Evolutionary conservation across 495 filamentous ascomycete species (phyloP), one percentile per base, ranked within the genome.

Genomic region (Friedmanniomyces endolithicus): DNA sequence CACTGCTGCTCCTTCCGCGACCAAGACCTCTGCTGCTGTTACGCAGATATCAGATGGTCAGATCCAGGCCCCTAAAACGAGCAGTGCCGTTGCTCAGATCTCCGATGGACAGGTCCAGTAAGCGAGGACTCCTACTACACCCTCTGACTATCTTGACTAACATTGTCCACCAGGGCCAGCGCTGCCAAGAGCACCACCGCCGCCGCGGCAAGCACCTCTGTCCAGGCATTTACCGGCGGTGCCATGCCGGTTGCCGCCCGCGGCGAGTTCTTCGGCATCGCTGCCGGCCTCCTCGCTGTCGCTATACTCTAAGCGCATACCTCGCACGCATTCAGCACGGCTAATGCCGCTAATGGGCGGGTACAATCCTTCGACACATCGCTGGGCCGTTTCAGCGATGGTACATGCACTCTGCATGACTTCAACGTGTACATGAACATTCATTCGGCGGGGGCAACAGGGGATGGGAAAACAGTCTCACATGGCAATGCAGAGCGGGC

Each of bases 31-130:
- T 31, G 27, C 23, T 40, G 29, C 55, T 12, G 40, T 52, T 12
- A 45, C 50, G 6, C 37, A 53, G 35, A 58, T 58, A 16, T 39
- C 45, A 8, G 70, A 73, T 47, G 68, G 68, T 31, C 48, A 58
- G 24, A 55, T 59, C 45, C 51, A 53, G 19, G 56, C 52, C 60
- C 14, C 52, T 22, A 23, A 58, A 35, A 43, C 52, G 27, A 40
- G 12, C 20, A 8, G 41, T 16, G 20, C 24, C 24, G 51, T 23
- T 11, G 27, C 55, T 12, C 64, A 69, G 51, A 65, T 67, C 45
- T 34, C 51, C 16, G 57, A 60, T 43, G 57, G 57, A 16, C 52
- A 60, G 27, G 41, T 48, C 25, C 43, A 59, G 27, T 31, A 31
- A 31, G 27, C 3, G n/a, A n/a, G n/a, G n/a, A n/a, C n/a, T n/a